Percentiles rank a stretch among this genome's conserved stretches.
phyloP scores from a whole-genome alignment of 2,329 filamentous ascomycete genomes.

The Kalmusia sp. region DNA sequence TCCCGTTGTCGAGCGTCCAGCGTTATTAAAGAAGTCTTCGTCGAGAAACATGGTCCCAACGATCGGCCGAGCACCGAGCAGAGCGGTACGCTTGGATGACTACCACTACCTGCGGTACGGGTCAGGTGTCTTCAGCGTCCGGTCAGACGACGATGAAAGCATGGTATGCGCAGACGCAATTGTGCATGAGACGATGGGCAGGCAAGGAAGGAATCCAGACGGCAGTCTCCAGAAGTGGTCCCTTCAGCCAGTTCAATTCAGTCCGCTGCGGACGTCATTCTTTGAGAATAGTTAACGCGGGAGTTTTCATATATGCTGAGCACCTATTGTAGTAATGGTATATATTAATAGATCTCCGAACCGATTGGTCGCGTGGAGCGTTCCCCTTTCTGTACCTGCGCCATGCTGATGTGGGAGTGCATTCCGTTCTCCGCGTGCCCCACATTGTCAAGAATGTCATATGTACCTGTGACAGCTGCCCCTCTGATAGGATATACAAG shows the following conservation, averaged over 20 bases:
- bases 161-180: slow-evolving; percentile 28
- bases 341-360: neutral
- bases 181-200: slow-evolving; percentile 17
- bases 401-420: neutral
- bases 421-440: no score
- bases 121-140: slow-evolving; percentile 7
- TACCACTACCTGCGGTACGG: slow-evolving; percentile 20
- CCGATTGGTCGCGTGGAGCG: slow-evolving; percentile 1
- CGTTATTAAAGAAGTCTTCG: slow-evolving; percentile 13
- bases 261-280: slow-evolving; percentile 23
- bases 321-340: neutral
- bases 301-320: neutral
- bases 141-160: slow-evolving; percentile 26
- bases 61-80: slow-evolving; percentile 18
- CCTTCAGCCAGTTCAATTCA: slow-evolving; percentile 21
- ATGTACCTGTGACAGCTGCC: no score
- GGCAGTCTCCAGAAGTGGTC: slow-evolving; percentile 19
- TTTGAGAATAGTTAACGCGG: slow-evolving; percentile 5
- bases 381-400: neutral
- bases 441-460: no score
- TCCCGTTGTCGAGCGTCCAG: slow-evolving; percentile 5
- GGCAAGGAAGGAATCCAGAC: slow-evolving; percentile 24
- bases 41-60: slow-evolving; percentile 13
- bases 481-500: no score
- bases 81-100: slow-evolving; percentile 19